A percentile compares a stretch with the other conserved stretches of the same genome.
Evolutionary conservation across 1,139 yeast genomes (phyloP).

Genomic region (Nakaseomyces delphensis): DNA sequence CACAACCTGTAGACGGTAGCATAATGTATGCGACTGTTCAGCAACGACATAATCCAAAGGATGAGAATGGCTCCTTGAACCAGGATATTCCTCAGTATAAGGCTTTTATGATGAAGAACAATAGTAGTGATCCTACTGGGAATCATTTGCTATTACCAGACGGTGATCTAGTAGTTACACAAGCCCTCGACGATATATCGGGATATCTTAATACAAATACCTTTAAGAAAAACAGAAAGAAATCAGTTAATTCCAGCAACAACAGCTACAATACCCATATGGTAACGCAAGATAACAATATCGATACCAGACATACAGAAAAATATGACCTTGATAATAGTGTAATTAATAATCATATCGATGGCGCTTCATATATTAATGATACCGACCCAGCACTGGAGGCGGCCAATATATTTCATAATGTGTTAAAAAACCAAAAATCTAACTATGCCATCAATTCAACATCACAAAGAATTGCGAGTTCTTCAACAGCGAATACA

Average conservation of each 20-base stretch:
- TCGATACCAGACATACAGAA: neutral
- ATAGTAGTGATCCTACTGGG: neutral
- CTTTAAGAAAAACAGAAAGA: conserved; percentile 16
- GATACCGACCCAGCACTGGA: conserved; percentile 23
- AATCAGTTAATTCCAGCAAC: neutral
- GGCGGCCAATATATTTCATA: conserved; percentile 23
- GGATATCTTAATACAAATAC: conserved; percentile 24
- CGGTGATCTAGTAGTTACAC: conserved; percentile 21
- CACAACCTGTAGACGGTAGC: neutral
- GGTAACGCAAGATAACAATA: neutral
- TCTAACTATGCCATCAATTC: conserved; percentile 16
- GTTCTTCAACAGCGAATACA: neutral
- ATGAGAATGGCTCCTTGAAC: neutral
- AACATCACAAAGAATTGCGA: conserved; percentile 2
- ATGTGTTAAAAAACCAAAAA: conserved; percentile 20
- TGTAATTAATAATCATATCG: neutral
- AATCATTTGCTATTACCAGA: conserved; percentile 9
- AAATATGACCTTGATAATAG: neutral
- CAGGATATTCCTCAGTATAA: conserved; percentile 1
- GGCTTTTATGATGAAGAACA: neutral
- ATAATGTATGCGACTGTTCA: conserved; percentile 3
- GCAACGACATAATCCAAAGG: neutral
- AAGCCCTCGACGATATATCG: conserved; percentile 24
- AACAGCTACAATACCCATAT: neutral
- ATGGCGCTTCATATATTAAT: conserved; percentile 10